A percentile compares a stretch with the other conserved stretches of the same genome.
Conservation (phyloP, 2,329 filamentous ascomycete genomes). For the Eutypella sp. region DNA sequence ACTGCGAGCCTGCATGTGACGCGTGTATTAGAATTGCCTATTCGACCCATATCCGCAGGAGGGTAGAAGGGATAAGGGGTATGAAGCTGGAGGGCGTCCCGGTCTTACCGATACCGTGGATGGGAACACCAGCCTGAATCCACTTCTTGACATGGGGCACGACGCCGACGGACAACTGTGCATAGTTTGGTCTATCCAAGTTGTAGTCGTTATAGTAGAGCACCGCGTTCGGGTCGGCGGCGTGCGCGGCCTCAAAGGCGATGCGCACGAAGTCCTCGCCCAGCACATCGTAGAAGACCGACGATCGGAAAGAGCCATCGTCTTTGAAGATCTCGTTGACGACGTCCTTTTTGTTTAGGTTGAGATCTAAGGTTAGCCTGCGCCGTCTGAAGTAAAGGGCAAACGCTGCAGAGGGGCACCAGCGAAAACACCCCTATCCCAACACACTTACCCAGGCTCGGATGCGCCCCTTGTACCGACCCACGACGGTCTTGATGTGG, state of each 20-base stretch:
- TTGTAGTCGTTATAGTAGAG: constrained; percentile 71
- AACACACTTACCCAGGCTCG: too few relatives aligned
- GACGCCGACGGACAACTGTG: constrained; percentile 48
- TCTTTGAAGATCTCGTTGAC: constrained; percentile 58
- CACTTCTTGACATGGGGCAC: constrained; percentile 45
- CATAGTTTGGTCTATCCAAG: constrained; percentile 51
- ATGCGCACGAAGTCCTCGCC: constrained; percentile 64
- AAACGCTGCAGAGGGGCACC: too few relatives aligned
- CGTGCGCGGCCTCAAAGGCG: constrained; percentile 60
- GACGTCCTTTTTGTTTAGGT: too few relatives aligned
- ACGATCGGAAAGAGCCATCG: constrained; percentile 49
- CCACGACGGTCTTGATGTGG: constrained; percentile 52
- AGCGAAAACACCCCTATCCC: too few relatives aligned
- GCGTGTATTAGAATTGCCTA: too few relatives aligned
- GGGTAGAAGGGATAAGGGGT: too few relatives aligned
- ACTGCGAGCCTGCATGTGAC: too few relatives aligned
- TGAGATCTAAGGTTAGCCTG: too few relatives aligned
- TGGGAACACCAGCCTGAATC: constrained; percentile 47
- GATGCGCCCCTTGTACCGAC: constrained; percentile 55
- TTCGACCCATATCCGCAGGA: too few relatives aligned
- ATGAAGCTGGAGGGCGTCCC: too few relatives aligned
- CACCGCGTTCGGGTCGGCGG: constrained; percentile 59
- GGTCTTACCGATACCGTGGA: constrained; percentile 56
- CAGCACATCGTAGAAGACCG: constrained; percentile 60
- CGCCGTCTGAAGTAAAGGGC: too few relatives aligned